Evolutionary conservation across 2,329 filamentous ascomycete genomes (phyloP).

Genomic region (Aspergillus fructus): DNA sequence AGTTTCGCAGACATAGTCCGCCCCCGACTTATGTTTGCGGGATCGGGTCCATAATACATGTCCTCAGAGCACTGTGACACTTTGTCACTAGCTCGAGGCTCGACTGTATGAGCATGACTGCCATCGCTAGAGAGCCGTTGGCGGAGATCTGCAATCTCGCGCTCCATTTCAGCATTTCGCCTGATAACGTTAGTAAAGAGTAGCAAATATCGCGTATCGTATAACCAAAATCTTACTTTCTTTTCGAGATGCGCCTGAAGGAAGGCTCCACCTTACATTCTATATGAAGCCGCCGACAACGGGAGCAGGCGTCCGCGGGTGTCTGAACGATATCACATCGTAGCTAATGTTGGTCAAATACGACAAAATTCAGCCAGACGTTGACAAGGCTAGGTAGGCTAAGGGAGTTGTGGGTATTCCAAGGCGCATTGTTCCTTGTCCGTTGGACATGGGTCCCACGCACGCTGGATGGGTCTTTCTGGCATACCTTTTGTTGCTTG

Average conservation of each 20-base stretch:
- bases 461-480: conserved; percentile 1
- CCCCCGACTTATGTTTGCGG: conserved; percentile 26
- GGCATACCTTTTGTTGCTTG: conserved; percentile 64
- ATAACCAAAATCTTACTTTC: conserved; percentile 35
- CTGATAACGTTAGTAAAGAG: conserved; percentile 34
- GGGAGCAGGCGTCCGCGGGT: conserved; percentile 60
- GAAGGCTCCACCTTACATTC: conserved; percentile 65
- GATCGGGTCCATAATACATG: conserved; percentile 31
- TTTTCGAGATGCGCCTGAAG: conserved; percentile 66
- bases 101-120: conserved; percentile 20
- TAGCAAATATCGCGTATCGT: background rate
- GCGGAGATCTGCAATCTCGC: conserved; percentile 52
- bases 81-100: conserved; percentile 29
- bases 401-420: background rate
- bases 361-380: conserved; percentile 18
- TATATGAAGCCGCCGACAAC: conserved; percentile 61
- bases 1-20: conserved; percentile 34
- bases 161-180: conserved; percentile 63
- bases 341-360: conserved; percentile 44
- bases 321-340: conserved; percentile 66
- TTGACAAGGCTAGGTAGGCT: background rate
- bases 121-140: conserved; percentile 40
- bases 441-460: background rate
- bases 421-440: background rate
- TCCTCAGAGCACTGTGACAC: conserved; percentile 37